phyloP scores from a whole-genome alignment of 2,329 filamentous ascomycete genomes.

The Colletotrichum tofieldiae region DNA sequence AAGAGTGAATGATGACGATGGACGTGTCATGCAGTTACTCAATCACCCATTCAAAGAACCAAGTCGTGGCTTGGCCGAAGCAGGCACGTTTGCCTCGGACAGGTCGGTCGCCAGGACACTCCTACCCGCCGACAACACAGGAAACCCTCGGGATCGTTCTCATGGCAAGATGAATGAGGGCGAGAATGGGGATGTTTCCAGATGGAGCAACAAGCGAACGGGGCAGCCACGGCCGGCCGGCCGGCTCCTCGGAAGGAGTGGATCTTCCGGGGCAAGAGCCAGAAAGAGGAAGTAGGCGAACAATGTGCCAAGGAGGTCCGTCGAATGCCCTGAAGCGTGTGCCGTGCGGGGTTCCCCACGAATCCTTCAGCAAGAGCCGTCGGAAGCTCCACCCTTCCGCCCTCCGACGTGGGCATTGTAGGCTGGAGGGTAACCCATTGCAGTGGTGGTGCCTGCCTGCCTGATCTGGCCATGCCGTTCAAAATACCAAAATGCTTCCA shows the following conservation, averaged over 20 bases:
- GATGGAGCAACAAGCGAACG: not conserved
- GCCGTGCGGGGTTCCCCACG: not conserved
- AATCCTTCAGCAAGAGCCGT: not conserved
- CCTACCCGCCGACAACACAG: too few relatives aligned
- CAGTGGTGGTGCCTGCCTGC: not conserved
- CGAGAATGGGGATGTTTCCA: not conserved
- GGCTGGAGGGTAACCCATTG: too few relatives aligned
- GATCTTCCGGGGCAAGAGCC: not conserved
- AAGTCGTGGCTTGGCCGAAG: too few relatives aligned
- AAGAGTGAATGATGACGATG: too few relatives aligned
- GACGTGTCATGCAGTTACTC: too few relatives aligned
- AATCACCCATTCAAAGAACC: too few relatives aligned
- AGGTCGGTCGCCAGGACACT: not conserved
- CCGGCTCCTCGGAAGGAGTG: not conserved
- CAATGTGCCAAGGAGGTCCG: too few relatives aligned
- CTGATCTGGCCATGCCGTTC: not conserved
- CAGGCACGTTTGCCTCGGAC: not conserved
- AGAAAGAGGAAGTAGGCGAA: too few relatives aligned
- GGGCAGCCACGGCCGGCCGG: not conserved
- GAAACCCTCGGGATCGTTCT: not conserved
- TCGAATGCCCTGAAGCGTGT: not conserved
- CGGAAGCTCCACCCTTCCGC: not conserved
- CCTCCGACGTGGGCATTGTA: too few relatives aligned
- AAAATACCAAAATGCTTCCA: not conserved
- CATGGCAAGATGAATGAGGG: not conserved